A percentile compares a stretch with the other conserved stretches of the same genome.
These are phyloP conservation scores for Eustoma russellianum DNA, from an alignment of 257 asterid species.

Conservation along the genomic window DNA sequence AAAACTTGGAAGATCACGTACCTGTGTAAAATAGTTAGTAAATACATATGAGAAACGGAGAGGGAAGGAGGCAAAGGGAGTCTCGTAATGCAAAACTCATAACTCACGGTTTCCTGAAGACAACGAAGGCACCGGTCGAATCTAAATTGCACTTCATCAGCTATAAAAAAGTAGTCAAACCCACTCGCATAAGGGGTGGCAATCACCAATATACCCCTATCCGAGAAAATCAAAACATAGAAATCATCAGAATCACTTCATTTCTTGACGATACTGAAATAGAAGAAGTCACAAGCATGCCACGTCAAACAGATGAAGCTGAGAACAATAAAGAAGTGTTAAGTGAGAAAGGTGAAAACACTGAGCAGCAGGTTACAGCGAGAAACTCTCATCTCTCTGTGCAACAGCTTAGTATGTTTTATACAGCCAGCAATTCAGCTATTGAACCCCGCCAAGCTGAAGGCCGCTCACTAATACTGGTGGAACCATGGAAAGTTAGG, in stretches of 20 bases:
- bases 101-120: conserved; percentile 65
- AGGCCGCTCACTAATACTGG: too few relatives aligned
- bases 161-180: conserved; percentile 85
- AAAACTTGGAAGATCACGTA: conserved; percentile 68
- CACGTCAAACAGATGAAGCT: not conserved
- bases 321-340: not conserved
- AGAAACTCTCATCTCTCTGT: too few relatives aligned
- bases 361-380: too few relatives aligned
- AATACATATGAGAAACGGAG: conserved; percentile 13
- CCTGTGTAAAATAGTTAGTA: conserved; percentile 25
- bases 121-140: conserved; percentile 70
- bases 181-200: conserved; percentile 98
- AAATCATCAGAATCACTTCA: conserved; percentile 9
- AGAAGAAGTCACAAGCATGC: not conserved
- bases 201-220: conserved; percentile 77
- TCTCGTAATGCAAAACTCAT: not conserved
- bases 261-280: not conserved
- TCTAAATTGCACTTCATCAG: conserved; percentile 91
- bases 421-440: too few relatives aligned
- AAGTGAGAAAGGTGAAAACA: too few relatives aligned
- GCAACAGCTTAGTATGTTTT: too few relatives aligned
- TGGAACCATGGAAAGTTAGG: too few relatives aligned
- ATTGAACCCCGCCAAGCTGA: too few relatives aligned
- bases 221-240: conserved; percentile 19
- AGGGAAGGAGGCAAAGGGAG: not conserved